Base-by-base conservation (phyloP, 2,329 filamentous ascomycete species). In the Nigrospora osmanthi region DNA sequence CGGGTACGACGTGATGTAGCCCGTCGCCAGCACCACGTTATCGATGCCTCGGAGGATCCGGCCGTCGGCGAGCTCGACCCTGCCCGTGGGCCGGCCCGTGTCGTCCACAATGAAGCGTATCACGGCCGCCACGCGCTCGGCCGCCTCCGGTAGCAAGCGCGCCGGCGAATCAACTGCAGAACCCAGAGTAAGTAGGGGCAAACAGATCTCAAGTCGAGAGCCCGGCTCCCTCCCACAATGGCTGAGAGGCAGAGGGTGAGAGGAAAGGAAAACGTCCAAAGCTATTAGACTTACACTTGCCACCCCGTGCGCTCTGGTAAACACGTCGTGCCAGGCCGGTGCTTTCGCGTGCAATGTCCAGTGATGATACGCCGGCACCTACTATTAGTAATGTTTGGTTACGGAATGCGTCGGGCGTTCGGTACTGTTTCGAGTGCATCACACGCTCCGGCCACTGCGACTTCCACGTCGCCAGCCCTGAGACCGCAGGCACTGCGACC, bases 351-450 rank as follows among this genome's bases (percentile, higher is more conserved):
- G 64, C 63, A 3, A 75, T 69, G 35, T 73, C 64, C 3, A 65
- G 53, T 1, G 67, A 64, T 0, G 68, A 73, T 1, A 68, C 64
- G 1, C 68, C 59, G n/a, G 73, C 78, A 39, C 81, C 81, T 6
- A 75, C 67, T 15, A 76, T 60, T 35, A 80, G 73, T 0, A 74
- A 51, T 0, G 61, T 70, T 46, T 82, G 78, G 33, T 68, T 71
- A 4, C 58, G 58, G 54, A 80, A 89, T 1, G 67, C 57, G 14
- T 79, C 70, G 0, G 86, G 77, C 0, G 65, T 73, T 10, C 86
- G 76, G 54, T 88, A 93, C 49, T 76, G 76, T 58, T 89, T 91
- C 0, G 87, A 88, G 56, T 87, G 84, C 4, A 70, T 71, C 16
- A 87, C 71, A 4, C 65, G 55, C 0, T 66, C 67, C 0, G 78